phyloP scores from a whole-genome alignment of 306 rosid species.

The Castanospermum australe region DNA sequence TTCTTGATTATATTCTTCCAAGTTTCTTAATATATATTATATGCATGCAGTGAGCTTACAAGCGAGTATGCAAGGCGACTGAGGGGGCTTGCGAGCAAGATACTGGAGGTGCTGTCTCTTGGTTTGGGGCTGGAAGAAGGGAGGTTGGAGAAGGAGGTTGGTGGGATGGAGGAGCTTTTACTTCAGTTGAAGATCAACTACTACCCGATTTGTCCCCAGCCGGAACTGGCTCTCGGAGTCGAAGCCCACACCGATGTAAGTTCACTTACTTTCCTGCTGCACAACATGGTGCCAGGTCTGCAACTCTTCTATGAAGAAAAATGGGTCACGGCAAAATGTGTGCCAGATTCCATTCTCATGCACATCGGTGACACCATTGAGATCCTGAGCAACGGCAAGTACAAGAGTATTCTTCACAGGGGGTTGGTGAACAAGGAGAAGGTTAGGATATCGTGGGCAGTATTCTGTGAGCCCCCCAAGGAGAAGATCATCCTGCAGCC shows the following conservation, averaged over 20 bases:
- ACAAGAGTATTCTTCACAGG: conserved; percentile 83
- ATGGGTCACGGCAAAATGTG: conserved; percentile 84
- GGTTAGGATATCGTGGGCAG: conserved; percentile 91
- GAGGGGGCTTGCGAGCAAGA: conserved; percentile 58
- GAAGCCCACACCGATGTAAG: conserved; percentile 89
- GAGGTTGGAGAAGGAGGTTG: conserved; percentile 75
- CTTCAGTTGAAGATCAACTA: conserved; percentile 86
- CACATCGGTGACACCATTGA: conserved; percentile 86
- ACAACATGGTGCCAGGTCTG: conserved; percentile 91
- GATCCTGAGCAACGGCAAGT: conserved; percentile 77
- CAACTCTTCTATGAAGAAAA: conserved; percentile 67
- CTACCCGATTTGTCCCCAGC: conserved; percentile 87
- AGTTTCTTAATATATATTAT: too few species aligned
- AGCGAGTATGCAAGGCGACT: conserved; percentile 63
- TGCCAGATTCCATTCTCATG: conserved; percentile 74
- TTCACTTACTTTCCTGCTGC: conserved; percentile 80
- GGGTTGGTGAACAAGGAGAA: conserved; percentile 83
- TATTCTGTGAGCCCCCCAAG: conserved; percentile 85
- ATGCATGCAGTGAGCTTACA: conserved; percentile 56
- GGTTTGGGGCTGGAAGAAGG: conserved; percentile 74
- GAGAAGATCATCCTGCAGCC: conserved; percentile 85
- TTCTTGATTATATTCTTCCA: too few species aligned
- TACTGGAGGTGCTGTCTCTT: conserved; percentile 50
- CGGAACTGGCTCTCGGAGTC: conserved; percentile 81
- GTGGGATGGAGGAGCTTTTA: conserved; percentile 75